phyloP scores from a whole-genome alignment of 345 rosid species.

The Sonneratia caseolaris region DNA sequence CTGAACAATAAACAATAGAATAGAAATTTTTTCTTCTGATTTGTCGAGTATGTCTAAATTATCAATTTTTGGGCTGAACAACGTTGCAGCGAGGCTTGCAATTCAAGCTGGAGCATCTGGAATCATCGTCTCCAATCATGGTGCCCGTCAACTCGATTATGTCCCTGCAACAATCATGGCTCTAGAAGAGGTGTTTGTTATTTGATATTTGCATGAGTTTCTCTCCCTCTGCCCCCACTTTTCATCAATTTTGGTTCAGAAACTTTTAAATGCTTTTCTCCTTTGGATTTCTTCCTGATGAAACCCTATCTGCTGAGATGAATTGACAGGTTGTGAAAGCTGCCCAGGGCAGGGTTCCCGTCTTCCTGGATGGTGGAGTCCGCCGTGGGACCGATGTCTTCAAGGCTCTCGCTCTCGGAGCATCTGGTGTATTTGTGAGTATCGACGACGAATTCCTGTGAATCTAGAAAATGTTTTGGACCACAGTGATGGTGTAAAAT shows the following conservation, averaged over 20 bases:
- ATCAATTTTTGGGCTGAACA: not conserved
- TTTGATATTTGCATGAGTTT: not conserved
- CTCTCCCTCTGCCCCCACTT: not conserved
- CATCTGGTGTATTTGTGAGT: conserved; percentile 88
- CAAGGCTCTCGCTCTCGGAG: conserved; percentile 95
- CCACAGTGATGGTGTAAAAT: not conserved
- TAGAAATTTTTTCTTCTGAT: not conserved
- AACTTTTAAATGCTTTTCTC: not conserved
- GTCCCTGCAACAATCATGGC: conserved; percentile 46
- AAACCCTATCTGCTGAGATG: not conserved
- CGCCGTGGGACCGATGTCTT: conserved; percentile 98
- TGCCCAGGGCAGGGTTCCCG: conserved; percentile 71
- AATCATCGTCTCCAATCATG: conserved; percentile 86
- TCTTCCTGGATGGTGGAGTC: conserved; percentile 90
- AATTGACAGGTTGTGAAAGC: conserved; percentile 67
- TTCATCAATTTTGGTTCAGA: not conserved
- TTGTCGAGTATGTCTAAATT: not conserved
- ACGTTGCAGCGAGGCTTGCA: conserved; percentile 51
- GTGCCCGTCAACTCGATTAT: conserved; percentile 94
- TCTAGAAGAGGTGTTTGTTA: conserved; percentile 66
- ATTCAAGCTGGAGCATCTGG: conserved; percentile 77
- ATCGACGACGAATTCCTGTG: not conserved
- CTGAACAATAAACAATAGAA: too few species aligned
- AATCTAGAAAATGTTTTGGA: not conserved
- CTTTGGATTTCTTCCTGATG: not conserved